A percentile compares a stretch with the other conserved stretches of the same genome.
Conservation (phyloP, 768 basidiomycete species). For the Gymnopilus dilepis region DNA sequence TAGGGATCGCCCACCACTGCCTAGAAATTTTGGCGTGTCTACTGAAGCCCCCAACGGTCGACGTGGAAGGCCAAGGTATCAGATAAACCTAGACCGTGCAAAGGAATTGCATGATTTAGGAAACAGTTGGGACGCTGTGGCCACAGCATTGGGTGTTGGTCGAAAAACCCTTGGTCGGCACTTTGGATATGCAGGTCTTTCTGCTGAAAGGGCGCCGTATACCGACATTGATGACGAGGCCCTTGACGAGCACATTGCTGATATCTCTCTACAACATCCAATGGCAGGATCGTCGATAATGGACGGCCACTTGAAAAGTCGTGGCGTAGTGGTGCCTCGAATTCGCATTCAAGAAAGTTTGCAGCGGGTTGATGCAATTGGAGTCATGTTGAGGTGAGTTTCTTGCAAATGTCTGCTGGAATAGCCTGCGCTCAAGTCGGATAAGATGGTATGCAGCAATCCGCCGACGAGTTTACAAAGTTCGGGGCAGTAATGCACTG, state of each 20-base stretch:
- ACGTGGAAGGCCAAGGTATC: constrained; percentile 27
- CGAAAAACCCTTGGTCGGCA: constrained; percentile 26
- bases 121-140: constrained; percentile 28
- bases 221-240: constrained; percentile 26
- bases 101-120: constrained; percentile 31
- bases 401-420: too few relatives aligned
- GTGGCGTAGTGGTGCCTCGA: constrained; percentile 31
- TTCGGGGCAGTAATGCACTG: constrained; percentile 32
- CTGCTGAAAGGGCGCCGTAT: constrained; percentile 18
- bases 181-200: constrained; percentile 18
- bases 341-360: constrained; percentile 30
- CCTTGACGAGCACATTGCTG: constrained; percentile 23
- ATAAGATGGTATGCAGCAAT: too few relatives aligned
- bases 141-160: constrained; percentile 26
- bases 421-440: too few relatives aligned
- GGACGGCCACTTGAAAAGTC: constrained; percentile 31
- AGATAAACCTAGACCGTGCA: constrained; percentile 26
- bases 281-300: constrained; percentile 35
- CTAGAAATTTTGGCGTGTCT: too few relatives aligned
- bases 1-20: too few relatives aligned
- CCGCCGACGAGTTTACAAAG: too few relatives aligned
- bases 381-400: constrained; percentile 30
- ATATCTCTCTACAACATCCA: constrained; percentile 27
- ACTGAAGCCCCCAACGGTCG: not conserved
- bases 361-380: constrained; percentile 34